Conservation (phyloP, 768 basidiomycete species). For the Exsudoporus frostii region DNA sequence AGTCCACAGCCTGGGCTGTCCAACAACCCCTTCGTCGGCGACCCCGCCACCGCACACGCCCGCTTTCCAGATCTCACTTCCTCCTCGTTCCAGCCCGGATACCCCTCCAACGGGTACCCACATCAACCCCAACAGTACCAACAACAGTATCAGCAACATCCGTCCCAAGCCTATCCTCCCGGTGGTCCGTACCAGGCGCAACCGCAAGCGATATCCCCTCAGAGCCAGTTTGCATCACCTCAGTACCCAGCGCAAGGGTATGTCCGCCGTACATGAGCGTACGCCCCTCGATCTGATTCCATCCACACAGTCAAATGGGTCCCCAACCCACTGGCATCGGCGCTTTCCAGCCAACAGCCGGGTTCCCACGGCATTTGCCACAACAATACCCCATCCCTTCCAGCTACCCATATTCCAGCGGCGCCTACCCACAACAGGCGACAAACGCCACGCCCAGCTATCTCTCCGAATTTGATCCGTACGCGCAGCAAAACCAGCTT, state of each 20-base stretch:
- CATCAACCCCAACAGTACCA: constrained; percentile 35
- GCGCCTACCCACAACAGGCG: constrained; percentile 26
- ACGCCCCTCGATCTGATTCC: neutral
- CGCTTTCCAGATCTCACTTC: constrained; percentile 65
- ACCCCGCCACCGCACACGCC: constrained; percentile 43
- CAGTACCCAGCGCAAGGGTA: constrained; percentile 26
- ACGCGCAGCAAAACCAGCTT: constrained; percentile 16
- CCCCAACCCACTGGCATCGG: constrained; percentile 31
- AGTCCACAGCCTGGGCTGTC: constrained; percentile 28
- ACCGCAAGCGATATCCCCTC: constrained; percentile 17
- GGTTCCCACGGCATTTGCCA: constrained; percentile 38
- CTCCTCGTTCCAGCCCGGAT: constrained; percentile 14
- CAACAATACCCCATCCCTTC: constrained; percentile 40
- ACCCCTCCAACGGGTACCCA: constrained; percentile 24
- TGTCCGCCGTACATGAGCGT: neutral
- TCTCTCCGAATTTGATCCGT: constrained; percentile 42
- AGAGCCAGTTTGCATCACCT: constrained; percentile 22
- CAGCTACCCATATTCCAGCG: constrained; percentile 28
- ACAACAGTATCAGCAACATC: constrained; percentile 35
- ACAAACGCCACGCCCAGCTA: constrained; percentile 20
- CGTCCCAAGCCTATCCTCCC: constrained; percentile 15
- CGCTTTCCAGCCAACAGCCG: constrained; percentile 48
- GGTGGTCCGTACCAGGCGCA: constrained; percentile 13
- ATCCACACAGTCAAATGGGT: constrained; percentile 23
- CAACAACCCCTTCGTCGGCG: constrained; percentile 71